These are phyloP conservation scores for Elymus sibiricus DNA, from an alignment of 176 grass and related monocot species.

Conservation along the genomic window DNA sequence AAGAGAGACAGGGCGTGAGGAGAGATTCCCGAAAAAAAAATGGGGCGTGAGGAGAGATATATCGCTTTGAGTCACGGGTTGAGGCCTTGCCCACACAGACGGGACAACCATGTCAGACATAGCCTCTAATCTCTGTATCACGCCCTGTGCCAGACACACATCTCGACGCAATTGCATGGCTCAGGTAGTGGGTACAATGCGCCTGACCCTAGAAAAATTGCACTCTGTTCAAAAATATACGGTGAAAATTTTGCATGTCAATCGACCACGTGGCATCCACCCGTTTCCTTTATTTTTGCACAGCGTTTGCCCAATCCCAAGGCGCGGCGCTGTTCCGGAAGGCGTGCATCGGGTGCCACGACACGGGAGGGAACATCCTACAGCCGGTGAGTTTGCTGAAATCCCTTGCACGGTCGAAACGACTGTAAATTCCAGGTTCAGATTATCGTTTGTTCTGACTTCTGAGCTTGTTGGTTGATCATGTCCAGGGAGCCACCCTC, in stretches of 20 bases:
- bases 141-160: too few species aligned
- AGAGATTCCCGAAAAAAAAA: too few species aligned
- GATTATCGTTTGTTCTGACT: neutral
- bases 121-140: too few species aligned
- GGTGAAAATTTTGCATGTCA: neutral
- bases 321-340: conserved; percentile 70
- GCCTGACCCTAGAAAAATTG: too few species aligned
- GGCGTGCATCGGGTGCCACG: conserved; percentile 93
- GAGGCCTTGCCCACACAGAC: too few species aligned
- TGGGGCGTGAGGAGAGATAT: too few species aligned
- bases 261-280: neutral
- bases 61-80: too few species aligned
- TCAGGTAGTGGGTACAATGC: too few species aligned
- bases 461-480: conserved; percentile 5
- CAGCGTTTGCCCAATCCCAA: conserved; percentile 57
- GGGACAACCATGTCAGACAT: too few species aligned
- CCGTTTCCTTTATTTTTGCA: neutral
- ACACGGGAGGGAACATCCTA: conserved; percentile 88
- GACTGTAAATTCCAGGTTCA: neutral
- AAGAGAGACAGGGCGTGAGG: too few species aligned
- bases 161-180: too few species aligned
- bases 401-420: neutral
- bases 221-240: neutral
- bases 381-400: conserved; percentile 60
- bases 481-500: conserved; percentile 76